Evolutionary conservation across 306 rosid genomes (phyloP), one percentile per base, ranked within the genome.

Genomic region (Prunus armeniaca): DNA sequence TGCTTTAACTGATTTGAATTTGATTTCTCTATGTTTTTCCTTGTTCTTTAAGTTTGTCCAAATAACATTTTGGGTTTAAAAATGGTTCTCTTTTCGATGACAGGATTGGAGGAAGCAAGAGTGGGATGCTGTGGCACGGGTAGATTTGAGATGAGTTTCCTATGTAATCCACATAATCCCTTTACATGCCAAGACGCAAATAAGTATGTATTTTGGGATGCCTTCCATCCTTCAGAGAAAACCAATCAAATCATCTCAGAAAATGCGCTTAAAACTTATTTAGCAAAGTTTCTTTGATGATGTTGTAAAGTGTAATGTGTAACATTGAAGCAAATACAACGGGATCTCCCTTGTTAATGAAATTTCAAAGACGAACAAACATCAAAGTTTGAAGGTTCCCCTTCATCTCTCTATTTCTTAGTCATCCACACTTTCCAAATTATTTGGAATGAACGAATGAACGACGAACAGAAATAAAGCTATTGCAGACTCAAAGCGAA

Each of bases 111-210:
- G 43, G 82, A 54, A 20, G 45, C 47, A 30, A 4, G 19, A 4
- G 45, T 20, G 25, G 87, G 84, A 43, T 79, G 92, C 52, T 87
- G 88, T 71, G 88, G 88, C 27, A 80, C 88, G 13, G 87, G 87
- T 22, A 73, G 20, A 45, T 80, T 77, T 70, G 86, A 87, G 83
- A 87, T 82, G 88, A 15, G 90, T 19, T 73, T 49, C 73, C 1
- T 84, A 10, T 79, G 90, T 38, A 63, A 56, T 41, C 75, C 75
- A 0, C 19, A 79, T 2, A 84, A 58, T 64, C 90, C 83, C 66
- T 84, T 82, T 46, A 80, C 88, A 7, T 84, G 90, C 78, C 24
- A 62, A 28, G 90, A 87, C 67, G 88, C 88, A 22, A 74, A 79
- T 28, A 87, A 79, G 77, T 82, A 43, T 10, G 88, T 79, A 8